phyloP scores from a whole-genome alignment of 495 filamentous ascomycete genomes.

The Paragyromitra xinjiangensis region DNA sequence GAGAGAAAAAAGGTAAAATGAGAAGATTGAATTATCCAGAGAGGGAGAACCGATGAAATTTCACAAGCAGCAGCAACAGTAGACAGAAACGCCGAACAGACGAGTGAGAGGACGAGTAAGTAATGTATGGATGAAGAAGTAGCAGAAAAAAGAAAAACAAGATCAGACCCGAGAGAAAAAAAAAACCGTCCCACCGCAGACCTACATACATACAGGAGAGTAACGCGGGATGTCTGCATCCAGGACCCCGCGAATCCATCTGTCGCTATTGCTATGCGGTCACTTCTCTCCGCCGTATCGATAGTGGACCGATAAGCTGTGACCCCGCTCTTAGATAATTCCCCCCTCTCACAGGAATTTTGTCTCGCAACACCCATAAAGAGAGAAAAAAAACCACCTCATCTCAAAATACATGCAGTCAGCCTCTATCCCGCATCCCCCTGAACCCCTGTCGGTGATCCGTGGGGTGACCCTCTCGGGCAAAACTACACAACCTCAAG shows the following conservation, averaged over 20 bases:
- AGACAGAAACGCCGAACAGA: slow-evolving; percentile 4
- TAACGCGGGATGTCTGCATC: slow-evolving; percentile 34
- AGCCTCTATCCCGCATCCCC: slow-evolving; percentile 35
- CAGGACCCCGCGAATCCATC: slow-evolving; percentile 7
- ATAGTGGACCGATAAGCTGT: slow-evolving; percentile 49
- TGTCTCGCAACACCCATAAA: slow-evolving; percentile 14
- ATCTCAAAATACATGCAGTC: slow-evolving; percentile 11
- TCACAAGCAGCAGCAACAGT: slow-evolving; percentile 14
- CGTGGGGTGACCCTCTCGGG: slow-evolving; percentile 28
- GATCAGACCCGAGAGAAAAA: slow-evolving; percentile 29
- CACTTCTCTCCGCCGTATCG: neutral
- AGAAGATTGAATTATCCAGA: slow-evolving; percentile 9
- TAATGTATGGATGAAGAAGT: slow-evolving; percentile 8
- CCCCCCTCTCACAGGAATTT: slow-evolving; percentile 9
- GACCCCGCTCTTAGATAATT: slow-evolving; percentile 54
- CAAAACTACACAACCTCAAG: slow-evolving; percentile 6
- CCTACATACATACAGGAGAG: neutral
- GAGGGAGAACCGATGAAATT: slow-evolving; percentile 3
- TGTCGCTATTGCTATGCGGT: slow-evolving; percentile 4
- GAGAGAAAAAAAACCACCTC: slow-evolving; percentile 27
- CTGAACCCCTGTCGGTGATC: slow-evolving; percentile 48
- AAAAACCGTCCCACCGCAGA: slow-evolving; percentile 20
- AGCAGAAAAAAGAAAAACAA: neutral
- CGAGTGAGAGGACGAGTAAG: slow-evolving; percentile 37
- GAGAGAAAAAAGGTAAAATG: neutral